A percentile compares a stretch with the other conserved stretches of the same genome.
Evolutionary conservation across 2,329 filamentous ascomycete species (phyloP).

Genomic region (Colletotrichum cereale): DNA sequence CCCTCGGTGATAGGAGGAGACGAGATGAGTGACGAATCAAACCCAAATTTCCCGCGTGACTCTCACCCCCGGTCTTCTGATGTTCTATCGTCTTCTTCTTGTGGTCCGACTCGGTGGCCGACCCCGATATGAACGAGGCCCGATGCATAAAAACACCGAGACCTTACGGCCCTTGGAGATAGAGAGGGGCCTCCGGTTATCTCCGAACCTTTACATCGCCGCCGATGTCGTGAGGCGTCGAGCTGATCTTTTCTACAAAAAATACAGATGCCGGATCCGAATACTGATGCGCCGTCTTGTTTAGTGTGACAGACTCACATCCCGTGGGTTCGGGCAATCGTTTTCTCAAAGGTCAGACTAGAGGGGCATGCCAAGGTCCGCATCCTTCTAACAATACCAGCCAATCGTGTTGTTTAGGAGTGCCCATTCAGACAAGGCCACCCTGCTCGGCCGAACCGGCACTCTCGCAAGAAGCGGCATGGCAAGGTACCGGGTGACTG

Average conservation of each 20-base stretch:
- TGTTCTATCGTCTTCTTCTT: background rate
- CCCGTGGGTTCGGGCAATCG: background rate
- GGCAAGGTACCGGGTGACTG: background rate
- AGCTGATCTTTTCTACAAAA: background rate
- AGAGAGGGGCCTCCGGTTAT: background rate
- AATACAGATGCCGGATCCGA: conserved; percentile 11
- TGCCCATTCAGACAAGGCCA: conserved; percentile 1
- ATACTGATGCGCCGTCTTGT: background rate
- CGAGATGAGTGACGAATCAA: conserved; percentile 7
- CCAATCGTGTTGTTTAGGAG: conserved; percentile 21
- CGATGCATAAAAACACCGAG: conserved; percentile 28
- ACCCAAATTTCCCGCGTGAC: conserved; percentile 2
- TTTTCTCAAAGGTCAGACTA: background rate
- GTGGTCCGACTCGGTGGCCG: conserved; percentile 20
- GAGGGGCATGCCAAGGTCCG: conserved; percentile 4
- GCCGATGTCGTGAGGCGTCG: conserved; percentile 1
- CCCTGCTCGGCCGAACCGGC: conserved; percentile 17
- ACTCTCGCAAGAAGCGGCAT: background rate
- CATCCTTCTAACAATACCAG: background rate
- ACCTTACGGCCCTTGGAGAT: background rate
- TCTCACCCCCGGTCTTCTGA: background rate
- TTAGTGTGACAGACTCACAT: conserved; percentile 2
- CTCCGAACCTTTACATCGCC: background rate
- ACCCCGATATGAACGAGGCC: conserved; percentile 7
- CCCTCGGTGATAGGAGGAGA: conserved; percentile 33